Conservation (phyloP, 2,329 filamentous ascomycete species). For the Aureobasidium melanogenum region DNA sequence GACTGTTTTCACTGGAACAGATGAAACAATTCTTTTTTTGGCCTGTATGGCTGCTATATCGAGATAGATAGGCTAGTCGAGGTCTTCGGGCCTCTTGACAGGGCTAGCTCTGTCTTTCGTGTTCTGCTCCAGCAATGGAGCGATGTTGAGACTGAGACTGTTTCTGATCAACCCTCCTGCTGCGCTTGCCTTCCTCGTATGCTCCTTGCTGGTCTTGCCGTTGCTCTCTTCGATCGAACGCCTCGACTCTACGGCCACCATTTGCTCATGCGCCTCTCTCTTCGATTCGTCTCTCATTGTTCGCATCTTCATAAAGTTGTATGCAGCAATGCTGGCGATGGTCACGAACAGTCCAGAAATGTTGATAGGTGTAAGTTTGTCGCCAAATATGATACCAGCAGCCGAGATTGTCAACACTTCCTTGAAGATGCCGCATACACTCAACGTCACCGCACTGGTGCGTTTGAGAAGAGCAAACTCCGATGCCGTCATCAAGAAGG, state of each 20-base stretch:
- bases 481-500: slow-evolving; percentile 92
- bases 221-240: slow-evolving; percentile 14
- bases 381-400: slow-evolving; percentile 79
- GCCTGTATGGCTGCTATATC: not conserved
- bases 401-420: slow-evolving; percentile 93
- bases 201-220: slow-evolving; percentile 12
- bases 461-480: slow-evolving; percentile 94
- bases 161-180: slow-evolving; percentile 27
- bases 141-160: slow-evolving; percentile 29
- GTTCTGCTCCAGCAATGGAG: slow-evolving; percentile 15
- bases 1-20: not conserved
- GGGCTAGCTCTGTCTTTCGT: slow-evolving; percentile 26
- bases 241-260: slow-evolving; percentile 30
- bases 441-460: slow-evolving; percentile 90
- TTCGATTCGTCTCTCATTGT: slow-evolving; percentile 76
- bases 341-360: slow-evolving; percentile 80
- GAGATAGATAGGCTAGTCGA: slow-evolving; percentile 25
- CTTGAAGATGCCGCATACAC: slow-evolving; percentile 97
- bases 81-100: slow-evolving; percentile 37
- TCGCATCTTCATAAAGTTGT: slow-evolving; percentile 90
- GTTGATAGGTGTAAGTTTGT: slow-evolving; percentile 80
- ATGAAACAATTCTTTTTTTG: not conserved
- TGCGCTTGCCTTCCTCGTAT: slow-evolving; percentile 17
- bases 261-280: slow-evolving; percentile 35
- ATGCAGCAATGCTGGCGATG: slow-evolving; percentile 73